Percentiles rank a stretch among this genome's conserved stretches.
Conservation (phyloP, 305 asterid species). For the Solanum hybrid region DNA sequence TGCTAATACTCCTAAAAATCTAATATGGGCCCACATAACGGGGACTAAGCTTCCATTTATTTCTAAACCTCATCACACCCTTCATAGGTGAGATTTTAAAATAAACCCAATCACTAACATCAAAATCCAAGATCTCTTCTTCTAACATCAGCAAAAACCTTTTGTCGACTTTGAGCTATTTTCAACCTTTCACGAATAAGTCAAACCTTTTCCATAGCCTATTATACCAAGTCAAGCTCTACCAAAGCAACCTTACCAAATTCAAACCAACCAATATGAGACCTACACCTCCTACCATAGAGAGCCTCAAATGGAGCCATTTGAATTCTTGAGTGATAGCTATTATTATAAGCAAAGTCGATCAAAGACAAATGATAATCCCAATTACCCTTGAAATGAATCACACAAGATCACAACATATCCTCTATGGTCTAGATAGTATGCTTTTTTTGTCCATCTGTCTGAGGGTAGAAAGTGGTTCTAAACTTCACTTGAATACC, state of each 20-base stretch:
- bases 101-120: not conserved
- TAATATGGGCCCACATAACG: not conserved
- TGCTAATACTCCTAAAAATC: not conserved
- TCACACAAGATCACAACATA: not conserved
- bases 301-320: not conserved
- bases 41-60: not conserved
- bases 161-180: not conserved
- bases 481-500: not conserved
- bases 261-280: not conserved
- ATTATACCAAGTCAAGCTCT: not conserved
- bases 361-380: not conserved
- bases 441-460: not conserved
- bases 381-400: not conserved
- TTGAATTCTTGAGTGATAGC: not conserved
- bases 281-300: not conserved
- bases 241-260: not conserved
- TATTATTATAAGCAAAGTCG: not conserved
- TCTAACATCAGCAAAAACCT: too few relatives aligned
- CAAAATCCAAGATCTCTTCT: not conserved
- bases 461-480: not conserved
- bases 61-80: not conserved
- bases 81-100: not conserved
- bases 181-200: not conserved
- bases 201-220: not conserved
- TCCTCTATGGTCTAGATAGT: not conserved